Conservation (phyloP, 192 early-diverging fungal species). For the Dissophora ornata region DNA sequence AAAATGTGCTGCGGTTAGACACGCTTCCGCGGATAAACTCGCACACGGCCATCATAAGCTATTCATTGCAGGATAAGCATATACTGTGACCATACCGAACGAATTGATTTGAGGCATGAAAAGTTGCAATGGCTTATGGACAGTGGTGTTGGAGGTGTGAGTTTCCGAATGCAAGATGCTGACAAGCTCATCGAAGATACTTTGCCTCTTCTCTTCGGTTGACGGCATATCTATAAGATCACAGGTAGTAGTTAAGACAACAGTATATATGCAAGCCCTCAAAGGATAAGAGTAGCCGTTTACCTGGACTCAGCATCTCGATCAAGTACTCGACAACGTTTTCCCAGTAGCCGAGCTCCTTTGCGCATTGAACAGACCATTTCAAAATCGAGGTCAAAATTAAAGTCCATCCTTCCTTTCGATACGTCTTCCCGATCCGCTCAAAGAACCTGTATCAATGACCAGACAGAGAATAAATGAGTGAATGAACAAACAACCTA, state of each 20-base stretch:
- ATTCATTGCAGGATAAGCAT: no score
- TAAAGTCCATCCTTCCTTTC: constrained; percentile 84
- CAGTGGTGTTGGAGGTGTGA: constrained; percentile 24
- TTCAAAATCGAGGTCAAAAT: constrained; percentile 76
- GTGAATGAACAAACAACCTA: background rate
- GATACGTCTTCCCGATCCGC: constrained; percentile 87
- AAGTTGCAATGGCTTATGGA: constrained; percentile 46
- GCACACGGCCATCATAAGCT: no score
- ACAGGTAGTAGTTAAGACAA: background rate
- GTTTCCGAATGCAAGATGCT: constrained; percentile 30
- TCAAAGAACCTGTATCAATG: constrained; percentile 76
- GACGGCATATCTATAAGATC: constrained; percentile 53
- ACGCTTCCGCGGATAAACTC: no score
- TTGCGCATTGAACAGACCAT: constrained; percentile 77
- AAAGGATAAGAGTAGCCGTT: background rate
- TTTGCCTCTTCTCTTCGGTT: constrained; percentile 28
- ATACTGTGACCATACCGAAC: constrained; percentile 15
- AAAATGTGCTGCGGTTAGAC: no score
- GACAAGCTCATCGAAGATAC: constrained; percentile 41
- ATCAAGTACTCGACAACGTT: constrained; percentile 73
- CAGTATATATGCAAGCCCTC: background rate
- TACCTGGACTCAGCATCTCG: constrained; percentile 72
- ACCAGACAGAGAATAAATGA: no score
- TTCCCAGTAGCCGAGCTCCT: constrained; percentile 69
- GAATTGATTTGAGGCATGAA: constrained; percentile 73